Conservation (phyloP, 805 yeast genomes). For the Candida golubevii region DNA sequence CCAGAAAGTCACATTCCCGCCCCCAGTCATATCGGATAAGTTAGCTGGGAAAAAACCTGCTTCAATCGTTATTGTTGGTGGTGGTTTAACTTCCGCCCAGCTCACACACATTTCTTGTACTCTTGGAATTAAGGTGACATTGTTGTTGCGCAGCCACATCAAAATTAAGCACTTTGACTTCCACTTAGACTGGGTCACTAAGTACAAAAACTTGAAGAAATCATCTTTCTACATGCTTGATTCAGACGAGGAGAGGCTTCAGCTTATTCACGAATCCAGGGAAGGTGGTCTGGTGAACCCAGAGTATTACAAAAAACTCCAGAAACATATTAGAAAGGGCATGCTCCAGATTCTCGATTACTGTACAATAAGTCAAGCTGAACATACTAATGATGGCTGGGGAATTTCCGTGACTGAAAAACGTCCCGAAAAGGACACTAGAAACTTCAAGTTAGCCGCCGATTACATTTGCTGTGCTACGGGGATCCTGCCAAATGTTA, state of each 20-base stretch:
- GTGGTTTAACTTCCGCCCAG: conserved; percentile 46
- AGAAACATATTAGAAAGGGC: conserved; percentile 28
- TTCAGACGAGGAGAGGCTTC: conserved; percentile 37
- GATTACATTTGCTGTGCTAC: conserved; percentile 42
- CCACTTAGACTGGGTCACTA: conserved; percentile 48
- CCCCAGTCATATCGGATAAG: conserved; percentile 15
- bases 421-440: conserved; percentile 4
- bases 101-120: conserved; percentile 35
- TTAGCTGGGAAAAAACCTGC: conserved; percentile 5
- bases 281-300: conserved; percentile 47
- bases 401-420: conserved; percentile 13
- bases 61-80: conserved; percentile 38
- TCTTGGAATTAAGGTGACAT: conserved; percentile 29
- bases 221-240: conserved; percentile 41
- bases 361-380: conserved; percentile 23
- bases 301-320: conserved; percentile 33
- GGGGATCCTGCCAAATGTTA: conserved; percentile 32
- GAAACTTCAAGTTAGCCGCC: conserved; percentile 1
- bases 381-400: conserved; percentile 31
- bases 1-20: conserved; percentile 22
- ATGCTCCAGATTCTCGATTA: conserved; percentile 25
- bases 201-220: conserved; percentile 42
- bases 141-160: conserved; percentile 33
- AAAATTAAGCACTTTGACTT: conserved; percentile 46
- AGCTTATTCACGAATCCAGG: conserved; percentile 40